phyloP scores from a whole-genome alignment of 2,329 filamentous ascomycete species.

The Calcarisporium arbuscula region DNA sequence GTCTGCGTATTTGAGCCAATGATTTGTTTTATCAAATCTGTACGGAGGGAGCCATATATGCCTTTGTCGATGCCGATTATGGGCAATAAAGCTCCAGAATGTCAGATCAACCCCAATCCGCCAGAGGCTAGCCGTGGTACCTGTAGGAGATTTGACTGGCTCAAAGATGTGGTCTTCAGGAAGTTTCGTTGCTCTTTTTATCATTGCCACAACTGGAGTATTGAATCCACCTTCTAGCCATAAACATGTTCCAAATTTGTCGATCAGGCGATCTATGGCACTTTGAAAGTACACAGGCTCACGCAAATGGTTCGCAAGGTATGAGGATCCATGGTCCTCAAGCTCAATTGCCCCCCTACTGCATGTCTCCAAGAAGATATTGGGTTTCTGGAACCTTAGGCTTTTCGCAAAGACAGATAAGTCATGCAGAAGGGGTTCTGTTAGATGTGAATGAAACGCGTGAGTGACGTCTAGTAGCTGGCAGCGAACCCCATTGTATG shows the following conservation, averaged over 20 bases:
- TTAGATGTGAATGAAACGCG: constrained; percentile 10
- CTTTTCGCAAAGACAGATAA: not conserved
- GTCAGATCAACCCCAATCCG: constrained; percentile 7
- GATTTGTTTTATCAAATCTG: constrained; percentile 10
- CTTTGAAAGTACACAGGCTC: constrained; percentile 26
- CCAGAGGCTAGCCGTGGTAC: constrained; percentile 8
- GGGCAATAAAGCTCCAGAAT: constrained; percentile 12
- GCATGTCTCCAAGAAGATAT: constrained; percentile 9
- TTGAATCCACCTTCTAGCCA: constrained; percentile 28
- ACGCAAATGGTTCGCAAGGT: constrained; percentile 22
- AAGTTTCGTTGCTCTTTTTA: constrained; percentile 17
- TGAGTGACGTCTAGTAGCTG: constrained; percentile 6
- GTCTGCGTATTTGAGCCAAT: constrained; percentile 14
- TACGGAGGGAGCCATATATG: constrained; percentile 13
- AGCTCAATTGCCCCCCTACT: constrained; percentile 11
- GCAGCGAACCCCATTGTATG: not conserved
- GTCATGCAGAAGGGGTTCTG: constrained; percentile 8
- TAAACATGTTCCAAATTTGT: constrained; percentile 13
- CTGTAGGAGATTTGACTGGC: not conserved
- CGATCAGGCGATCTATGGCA: constrained; percentile 19
- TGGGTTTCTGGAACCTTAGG: constrained; percentile 3
- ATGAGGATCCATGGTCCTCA: constrained; percentile 1
- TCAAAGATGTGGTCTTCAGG: not conserved
- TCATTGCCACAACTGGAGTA: constrained; percentile 27
- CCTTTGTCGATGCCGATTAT: constrained; percentile 6